Evolutionary conservation across 306 rosid species (phyloP).

Genomic region (Heteromeles arbutifolia): DNA sequence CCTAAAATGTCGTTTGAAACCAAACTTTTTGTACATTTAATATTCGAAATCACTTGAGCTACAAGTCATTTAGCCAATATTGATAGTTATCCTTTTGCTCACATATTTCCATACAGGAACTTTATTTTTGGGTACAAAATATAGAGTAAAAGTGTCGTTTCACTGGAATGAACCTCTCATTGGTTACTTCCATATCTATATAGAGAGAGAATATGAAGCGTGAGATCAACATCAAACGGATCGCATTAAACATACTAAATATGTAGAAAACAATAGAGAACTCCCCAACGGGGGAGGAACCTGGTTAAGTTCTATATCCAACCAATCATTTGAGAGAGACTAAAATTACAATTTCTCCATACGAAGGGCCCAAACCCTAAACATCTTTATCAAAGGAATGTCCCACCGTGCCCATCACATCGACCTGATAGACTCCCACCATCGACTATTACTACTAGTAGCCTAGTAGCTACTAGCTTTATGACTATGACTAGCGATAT

Average conservation of each 20-base stretch:
- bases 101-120: neutral
- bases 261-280: neutral
- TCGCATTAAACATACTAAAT: neutral
- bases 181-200: neutral
- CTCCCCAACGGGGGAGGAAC: neutral
- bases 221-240: neutral
- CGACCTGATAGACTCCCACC: conserved; percentile 62
- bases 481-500: neutral
- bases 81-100: neutral
- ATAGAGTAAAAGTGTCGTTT: neutral
- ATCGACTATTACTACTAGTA: conserved; percentile 16
- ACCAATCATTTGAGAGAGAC: conserved; percentile 1
- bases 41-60: no score
- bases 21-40: no score
- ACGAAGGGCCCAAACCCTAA: conserved; percentile 4
- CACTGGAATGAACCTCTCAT: no score
- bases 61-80: no score
- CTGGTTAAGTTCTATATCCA: neutral
- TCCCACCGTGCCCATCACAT: conserved; percentile 39
- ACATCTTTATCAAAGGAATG: conserved; percentile 6
- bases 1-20: no score
- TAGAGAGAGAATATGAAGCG: neutral
- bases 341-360: neutral
- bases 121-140: neutral
- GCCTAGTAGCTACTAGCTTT: neutral